Percentiles rank a stretch among this genome's conserved stretches.
Conservation (phyloP, 169 alveolate genomes). For the Plasmodium chabaudi region DNA sequence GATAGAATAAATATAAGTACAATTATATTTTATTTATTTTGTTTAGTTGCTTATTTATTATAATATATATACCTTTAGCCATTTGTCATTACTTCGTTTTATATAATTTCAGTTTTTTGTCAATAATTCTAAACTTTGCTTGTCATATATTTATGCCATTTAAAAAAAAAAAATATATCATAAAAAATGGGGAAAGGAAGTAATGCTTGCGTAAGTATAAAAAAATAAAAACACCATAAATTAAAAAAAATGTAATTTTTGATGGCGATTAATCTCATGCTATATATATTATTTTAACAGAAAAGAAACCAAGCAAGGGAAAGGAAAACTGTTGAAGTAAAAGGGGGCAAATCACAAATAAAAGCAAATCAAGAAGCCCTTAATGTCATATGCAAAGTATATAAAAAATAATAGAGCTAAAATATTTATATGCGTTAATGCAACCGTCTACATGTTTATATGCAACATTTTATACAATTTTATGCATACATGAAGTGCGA, state of each 20-base stretch:
- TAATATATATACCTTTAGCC: too few relatives aligned
- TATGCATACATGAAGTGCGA: background rate
- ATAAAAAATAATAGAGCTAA: background rate
- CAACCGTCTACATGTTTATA: background rate
- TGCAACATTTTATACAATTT: background rate
- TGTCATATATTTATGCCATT: background rate
- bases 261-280: too few relatives aligned
- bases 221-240: too few relatives aligned
- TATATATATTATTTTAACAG: conserved; percentile 9
- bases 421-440: conserved; percentile 1
- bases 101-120: too few relatives aligned
- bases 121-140: too few relatives aligned
- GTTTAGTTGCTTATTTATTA: too few relatives aligned
- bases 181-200: conserved; percentile 75
- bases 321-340: conserved; percentile 75
- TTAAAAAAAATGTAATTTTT: too few relatives aligned
- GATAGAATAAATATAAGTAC: too few relatives aligned
- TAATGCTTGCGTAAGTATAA: conserved; percentile 71
- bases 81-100: too few relatives aligned
- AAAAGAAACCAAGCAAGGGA: conserved; percentile 78
- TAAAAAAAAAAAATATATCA: background rate
- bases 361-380: conserved; percentile 75
- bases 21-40: too few relatives aligned
- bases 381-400: conserved; percentile 70
- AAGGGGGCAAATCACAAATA: conserved; percentile 73